Evolutionary conservation across 306 rosid species (phyloP).

Genomic region (Malus sylvestris): DNA sequence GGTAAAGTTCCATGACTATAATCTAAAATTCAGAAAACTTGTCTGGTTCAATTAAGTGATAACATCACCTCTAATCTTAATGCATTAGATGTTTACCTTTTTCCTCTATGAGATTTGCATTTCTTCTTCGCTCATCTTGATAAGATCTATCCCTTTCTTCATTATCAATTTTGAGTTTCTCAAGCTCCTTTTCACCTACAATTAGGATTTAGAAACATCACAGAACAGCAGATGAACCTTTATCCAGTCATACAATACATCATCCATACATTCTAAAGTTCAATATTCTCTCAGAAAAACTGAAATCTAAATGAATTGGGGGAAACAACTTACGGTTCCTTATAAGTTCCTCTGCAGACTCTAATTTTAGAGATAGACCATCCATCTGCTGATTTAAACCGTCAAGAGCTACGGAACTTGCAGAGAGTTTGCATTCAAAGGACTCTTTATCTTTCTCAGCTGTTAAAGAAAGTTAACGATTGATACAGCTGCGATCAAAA

Average conservation of each 20-base stretch:
- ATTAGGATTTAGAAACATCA: constrained; percentile 26
- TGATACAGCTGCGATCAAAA: background rate
- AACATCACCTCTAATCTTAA: constrained; percentile 7
- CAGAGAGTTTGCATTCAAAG: constrained; percentile 62
- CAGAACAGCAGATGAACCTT: background rate
- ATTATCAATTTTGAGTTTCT: constrained; percentile 43
- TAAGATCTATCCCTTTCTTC: constrained; percentile 49
- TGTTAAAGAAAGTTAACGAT: constrained; percentile 22
- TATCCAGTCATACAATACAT: background rate
- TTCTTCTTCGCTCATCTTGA: constrained; percentile 49
- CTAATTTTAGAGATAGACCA: constrained; percentile 55
- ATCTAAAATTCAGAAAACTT: background rate
- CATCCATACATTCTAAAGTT: background rate
- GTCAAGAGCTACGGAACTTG: constrained; percentile 54
- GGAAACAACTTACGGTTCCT: constrained; percentile 45
- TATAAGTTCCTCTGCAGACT: constrained; percentile 52
- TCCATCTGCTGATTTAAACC: constrained; percentile 66
- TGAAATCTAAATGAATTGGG: background rate
- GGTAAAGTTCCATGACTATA: background rate
- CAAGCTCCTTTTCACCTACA: constrained; percentile 60
- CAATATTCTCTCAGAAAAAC: background rate
- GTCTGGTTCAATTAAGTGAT: background rate
- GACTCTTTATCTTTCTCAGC: constrained; percentile 74
- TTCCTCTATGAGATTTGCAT: constrained; percentile 45
- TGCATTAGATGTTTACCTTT: constrained; percentile 43